Evolutionary conservation across 805 yeast species (phyloP), one percentile per base, ranked within the genome.

Genomic region (Candida sakaeoensis): DNA sequence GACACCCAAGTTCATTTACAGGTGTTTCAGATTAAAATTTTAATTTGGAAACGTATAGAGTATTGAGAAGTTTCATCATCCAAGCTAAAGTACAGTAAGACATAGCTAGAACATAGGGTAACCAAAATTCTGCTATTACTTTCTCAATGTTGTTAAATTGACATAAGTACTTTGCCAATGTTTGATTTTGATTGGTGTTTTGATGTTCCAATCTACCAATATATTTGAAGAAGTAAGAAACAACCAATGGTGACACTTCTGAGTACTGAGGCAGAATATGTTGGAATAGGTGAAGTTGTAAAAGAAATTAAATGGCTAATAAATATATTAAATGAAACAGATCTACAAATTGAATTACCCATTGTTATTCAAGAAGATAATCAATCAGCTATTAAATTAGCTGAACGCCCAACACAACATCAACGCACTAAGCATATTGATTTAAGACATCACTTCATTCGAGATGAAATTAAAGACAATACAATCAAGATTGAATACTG

Each of bases 291-390:
- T 26, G 31, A 28, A 28, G 15, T 7, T 28, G 18, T 7, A 9
- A 26, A 26, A 26, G 29, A 26, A 26, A 13, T 26, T 10, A 10
- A 12, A 26, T 26, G 29, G 29, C 29, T 26, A 5, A 12, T 26
- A 26, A 13, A 14, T 26, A 26, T 26, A 6, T 13, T 26, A 26
- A 13, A 26, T 26, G 15, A 26, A 26, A 26, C 29, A 10, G 6
- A 26, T 26, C 9, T 26, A 12, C 29, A 26, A 26, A 6, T 26
- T 12, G 9, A 6, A 26, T 14, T 26, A 6, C 29, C 29, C 5
- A 13, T 10, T 26, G 15, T 26, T 26, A 26, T 26, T 26, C n/a
- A 26, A 26, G 29, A 26, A 26, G 29, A 26, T 26, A 26, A 26
- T 26, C 29, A 26, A 13, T 26, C 29, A 12, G 29, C 29, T 26